phyloP scores from a whole-genome alignment of 305 asterid genomes.

The Fraxinus albicans region DNA sequence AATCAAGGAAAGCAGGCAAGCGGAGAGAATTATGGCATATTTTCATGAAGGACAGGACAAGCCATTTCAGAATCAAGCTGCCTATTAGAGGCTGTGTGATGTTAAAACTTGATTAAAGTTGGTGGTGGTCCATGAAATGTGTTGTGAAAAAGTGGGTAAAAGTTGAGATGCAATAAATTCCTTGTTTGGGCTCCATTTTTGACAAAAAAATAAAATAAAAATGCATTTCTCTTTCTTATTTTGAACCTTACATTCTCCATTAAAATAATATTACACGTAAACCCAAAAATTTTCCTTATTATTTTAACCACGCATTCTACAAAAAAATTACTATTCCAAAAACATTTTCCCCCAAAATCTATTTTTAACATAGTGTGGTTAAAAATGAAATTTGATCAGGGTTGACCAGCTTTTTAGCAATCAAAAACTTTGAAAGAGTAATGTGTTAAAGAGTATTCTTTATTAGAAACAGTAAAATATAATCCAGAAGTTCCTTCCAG shows the following conservation, averaged over 20 bases:
- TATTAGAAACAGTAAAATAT: neutral
- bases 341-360: no score
- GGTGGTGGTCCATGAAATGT: neutral
- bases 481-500: neutral
- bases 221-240: no score
- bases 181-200: no score
- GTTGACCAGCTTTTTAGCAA: neutral
- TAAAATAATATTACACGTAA: no score
- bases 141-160: neutral
- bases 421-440: neutral
- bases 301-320: no score
- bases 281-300: no score
- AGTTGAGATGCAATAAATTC: neutral
- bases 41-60: neutral
- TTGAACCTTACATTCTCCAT: no score
- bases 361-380: neutral
- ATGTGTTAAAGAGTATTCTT: neutral
- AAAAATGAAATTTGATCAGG: neutral
- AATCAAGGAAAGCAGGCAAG: neutral
- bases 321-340: no score
- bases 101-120: neutral
- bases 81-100: neutral
- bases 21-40: neutral
- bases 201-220: no score
- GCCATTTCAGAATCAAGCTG: neutral